Evolutionary conservation across 805 yeast species (phyloP).

Genomic region (Ogataea thermomethanolica): DNA sequence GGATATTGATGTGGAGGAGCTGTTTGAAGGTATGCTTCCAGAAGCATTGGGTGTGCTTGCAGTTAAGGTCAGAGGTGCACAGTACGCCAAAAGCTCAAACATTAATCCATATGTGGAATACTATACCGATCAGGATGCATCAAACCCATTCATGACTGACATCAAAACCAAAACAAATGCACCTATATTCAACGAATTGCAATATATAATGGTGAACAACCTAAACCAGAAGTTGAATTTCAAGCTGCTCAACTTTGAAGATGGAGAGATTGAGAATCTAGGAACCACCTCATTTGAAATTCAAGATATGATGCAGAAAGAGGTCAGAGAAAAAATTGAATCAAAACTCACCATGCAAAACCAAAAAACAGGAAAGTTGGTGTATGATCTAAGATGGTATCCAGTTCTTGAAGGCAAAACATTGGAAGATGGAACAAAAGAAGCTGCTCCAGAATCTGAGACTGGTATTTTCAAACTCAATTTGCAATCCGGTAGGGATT

Average conservation of each 20-base stretch:
- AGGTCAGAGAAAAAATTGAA: constrained; percentile 39
- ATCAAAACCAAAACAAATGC: constrained; percentile 52
- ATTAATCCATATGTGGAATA: constrained; percentile 47
- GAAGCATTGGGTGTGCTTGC: constrained; percentile 72
- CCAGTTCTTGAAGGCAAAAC: constrained; percentile 44
- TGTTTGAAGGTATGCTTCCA: constrained; percentile 58
- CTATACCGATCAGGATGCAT: constrained; percentile 36
- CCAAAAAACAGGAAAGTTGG: constrained; percentile 53
- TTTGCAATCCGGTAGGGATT: constrained; percentile 55
- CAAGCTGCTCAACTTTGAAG: constrained; percentile 52
- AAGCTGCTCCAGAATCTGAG: constrained; percentile 54
- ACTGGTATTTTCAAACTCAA: constrained; percentile 68
- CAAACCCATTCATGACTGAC: constrained; percentile 41
- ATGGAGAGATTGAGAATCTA: constrained; percentile 51
- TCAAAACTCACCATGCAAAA: constrained; percentile 47
- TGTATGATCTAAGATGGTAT: constrained; percentile 53
- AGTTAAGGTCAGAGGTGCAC: constrained; percentile 55
- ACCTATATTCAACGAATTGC: constrained; percentile 68
- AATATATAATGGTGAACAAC: constrained; percentile 52
- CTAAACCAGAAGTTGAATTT: constrained; percentile 56
- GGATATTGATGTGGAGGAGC: constrained; percentile 70
- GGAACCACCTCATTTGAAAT: constrained; percentile 54
- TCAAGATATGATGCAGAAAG: constrained; percentile 56
- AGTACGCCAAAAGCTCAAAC: constrained; percentile 40
- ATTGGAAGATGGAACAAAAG: constrained; percentile 48